Base-by-base conservation (phyloP, 2,329 filamentous ascomycete genomes). In the Sphaceloma murrayae region DNA sequence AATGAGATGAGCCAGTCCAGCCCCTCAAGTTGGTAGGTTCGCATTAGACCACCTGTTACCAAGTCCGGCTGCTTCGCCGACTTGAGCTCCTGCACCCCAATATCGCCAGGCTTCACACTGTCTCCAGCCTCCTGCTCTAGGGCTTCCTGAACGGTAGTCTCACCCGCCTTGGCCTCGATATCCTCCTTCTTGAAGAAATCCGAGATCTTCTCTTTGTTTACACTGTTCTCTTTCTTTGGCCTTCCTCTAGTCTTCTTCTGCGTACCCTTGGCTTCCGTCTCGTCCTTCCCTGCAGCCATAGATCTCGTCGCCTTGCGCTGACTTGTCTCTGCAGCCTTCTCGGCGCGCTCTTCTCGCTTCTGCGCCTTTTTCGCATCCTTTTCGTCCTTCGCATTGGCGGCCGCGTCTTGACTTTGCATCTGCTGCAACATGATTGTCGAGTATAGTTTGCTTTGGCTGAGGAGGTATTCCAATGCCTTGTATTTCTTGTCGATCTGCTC, bases 11-110 rank as follows among this genome's bases (percentile, higher is more conserved):
- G 80, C 91, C 91, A 98, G 0, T 94, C 93, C 1, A 98, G 63
- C 0, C 91, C 91, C 59, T 96, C 89, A 0, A 98, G 67, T 55
- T 98, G 91, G 58, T 98, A 98, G 50, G 85, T 82, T 13, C 88
- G 74, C 89, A 98, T 96, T 3, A 80, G 82, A 1, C 91, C 91
- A 4, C 86, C 86, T 0, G 81, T 79, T 54, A 98, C 78, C 47
- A 87, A 78, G 51, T 81, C 79, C 0, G 91, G 91, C 58, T 98
- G 91, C 49, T 82, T 73, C 0, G 88, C 89, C 60, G 93, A 85
- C 46, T 79, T 73, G 11, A 95, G 63, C 44, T 87, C 73, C 52
- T 80, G 77, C 42, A 77, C 70, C 18, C 78, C 76, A 46, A 81
- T 66, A 16, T 74, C 74, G n/a, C 71, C 68, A 2, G 75, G 69